Percentiles rank a stretch among this genome's conserved stretches.
Evolutionary conservation across 371 early-diverging fungal genomes (phyloP).

Genomic region (Apophysomyces variabilis): DNA sequence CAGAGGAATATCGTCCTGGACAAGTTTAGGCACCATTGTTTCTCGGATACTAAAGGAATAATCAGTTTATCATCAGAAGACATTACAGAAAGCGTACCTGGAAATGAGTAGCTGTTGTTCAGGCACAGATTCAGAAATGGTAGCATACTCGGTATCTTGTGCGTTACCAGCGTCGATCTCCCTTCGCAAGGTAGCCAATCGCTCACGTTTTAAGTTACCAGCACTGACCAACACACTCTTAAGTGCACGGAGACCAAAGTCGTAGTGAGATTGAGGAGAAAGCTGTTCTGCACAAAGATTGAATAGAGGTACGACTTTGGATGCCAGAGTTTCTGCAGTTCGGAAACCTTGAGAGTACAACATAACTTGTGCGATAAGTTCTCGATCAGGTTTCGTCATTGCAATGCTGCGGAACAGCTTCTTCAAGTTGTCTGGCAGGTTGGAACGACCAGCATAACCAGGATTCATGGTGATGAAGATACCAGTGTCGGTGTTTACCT

Average conservation of each 20-base stretch:
- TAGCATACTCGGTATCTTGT: conserved; percentile 48
- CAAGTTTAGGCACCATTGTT: conserved; percentile 97
- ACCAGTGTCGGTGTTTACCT: conserved; percentile 88
- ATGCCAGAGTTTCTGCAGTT: conserved; percentile 91
- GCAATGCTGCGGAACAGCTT: conserved; percentile 98
- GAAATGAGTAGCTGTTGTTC: conserved; percentile 94
- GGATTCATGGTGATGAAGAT: conserved; percentile 99
- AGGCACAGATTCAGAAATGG: conserved; percentile 67
- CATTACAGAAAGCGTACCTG: conserved; percentile 20
- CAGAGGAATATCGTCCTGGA: conserved; percentile 91
- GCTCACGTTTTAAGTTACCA: conserved; percentile 95
- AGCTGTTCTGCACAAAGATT: conserved; percentile 94
- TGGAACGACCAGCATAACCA: conserved; percentile 98
- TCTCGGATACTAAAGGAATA: conserved; percentile 86
- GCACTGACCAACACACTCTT: conserved; percentile 98
- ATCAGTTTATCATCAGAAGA: background rate
- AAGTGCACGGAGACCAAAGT: conserved; percentile 99
- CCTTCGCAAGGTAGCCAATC: conserved; percentile 61
- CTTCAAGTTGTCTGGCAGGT: conserved; percentile 98
- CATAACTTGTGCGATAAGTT: conserved; percentile 99
- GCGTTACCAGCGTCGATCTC: conserved; percentile 46
- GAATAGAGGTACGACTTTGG: conserved; percentile 97
- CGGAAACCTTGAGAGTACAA: conserved; percentile 98
- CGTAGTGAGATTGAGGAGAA: conserved; percentile 96
- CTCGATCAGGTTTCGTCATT: conserved; percentile 98